phyloP scores from a whole-genome alignment of 2,329 filamentous ascomycete genomes.

The Epichloe bromicola region DNA sequence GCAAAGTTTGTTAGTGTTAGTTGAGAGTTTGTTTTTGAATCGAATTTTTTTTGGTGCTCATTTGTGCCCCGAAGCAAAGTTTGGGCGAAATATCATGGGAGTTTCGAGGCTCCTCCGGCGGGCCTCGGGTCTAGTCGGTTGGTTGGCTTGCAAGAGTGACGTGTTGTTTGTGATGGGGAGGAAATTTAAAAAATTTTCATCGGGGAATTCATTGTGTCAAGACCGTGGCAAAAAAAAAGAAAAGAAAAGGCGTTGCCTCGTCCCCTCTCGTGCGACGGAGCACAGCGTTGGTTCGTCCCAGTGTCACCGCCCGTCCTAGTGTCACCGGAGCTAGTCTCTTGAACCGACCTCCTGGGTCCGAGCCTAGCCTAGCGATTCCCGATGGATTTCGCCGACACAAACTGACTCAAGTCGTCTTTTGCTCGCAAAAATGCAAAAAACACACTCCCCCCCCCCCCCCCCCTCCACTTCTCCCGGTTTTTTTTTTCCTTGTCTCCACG shows the following conservation, averaged over 20 bases:
- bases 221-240: neutral
- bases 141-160: too few relatives aligned
- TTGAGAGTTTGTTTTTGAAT: too few relatives aligned
- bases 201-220: too few relatives aligned
- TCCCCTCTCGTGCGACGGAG: neutral
- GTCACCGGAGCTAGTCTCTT: neutral
- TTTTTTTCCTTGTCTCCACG: neutral
- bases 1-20: too few relatives aligned
- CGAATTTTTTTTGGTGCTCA: too few relatives aligned
- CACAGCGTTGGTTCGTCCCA: neutral
- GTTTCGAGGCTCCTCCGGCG: too few relatives aligned
- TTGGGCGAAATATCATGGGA: too few relatives aligned
- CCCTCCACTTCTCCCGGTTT: neutral
- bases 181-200: too few relatives aligned
- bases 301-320: neutral
- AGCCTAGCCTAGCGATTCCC: neutral
- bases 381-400: neutral
- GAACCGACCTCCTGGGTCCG: conserved; percentile 1
- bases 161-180: too few relatives aligned
- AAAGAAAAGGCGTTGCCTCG: neutral
- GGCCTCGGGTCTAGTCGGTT: too few relatives aligned
- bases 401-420: neutral
- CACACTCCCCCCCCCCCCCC: neutral
- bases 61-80: too few relatives aligned
- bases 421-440: neutral